phyloP scores from a whole-genome alignment of 2,329 filamentous ascomycete genomes.

The Aspergillus fumigatiaffinis region DNA sequence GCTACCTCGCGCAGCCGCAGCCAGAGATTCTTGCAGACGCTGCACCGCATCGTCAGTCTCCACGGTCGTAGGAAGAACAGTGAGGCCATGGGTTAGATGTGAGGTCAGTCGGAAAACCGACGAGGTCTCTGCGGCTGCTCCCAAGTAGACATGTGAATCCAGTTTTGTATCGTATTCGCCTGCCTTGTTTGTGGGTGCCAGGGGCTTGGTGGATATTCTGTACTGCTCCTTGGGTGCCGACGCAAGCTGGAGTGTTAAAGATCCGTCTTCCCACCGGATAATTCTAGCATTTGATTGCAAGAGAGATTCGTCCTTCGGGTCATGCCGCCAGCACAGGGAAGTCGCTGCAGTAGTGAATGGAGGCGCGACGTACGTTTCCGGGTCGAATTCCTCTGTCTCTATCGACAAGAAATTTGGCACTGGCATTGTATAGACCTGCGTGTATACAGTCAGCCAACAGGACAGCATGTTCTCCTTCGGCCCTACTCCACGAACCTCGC shows the following conservation, averaged over 20 bases:
- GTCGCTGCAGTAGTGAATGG: conserved; percentile 61
- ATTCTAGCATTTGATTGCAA: conserved; percentile 64
- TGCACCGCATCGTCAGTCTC: conserved; percentile 59
- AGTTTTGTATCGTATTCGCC: conserved; percentile 50
- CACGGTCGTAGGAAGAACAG: conserved; percentile 52
- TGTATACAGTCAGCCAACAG: neutral
- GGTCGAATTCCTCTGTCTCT: conserved; percentile 58
- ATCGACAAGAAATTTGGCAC: conserved; percentile 61
- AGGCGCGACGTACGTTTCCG: conserved; percentile 58
- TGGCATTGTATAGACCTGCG: conserved; percentile 58
- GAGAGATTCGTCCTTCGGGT: conserved; percentile 53
- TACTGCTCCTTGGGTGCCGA: conserved; percentile 60
- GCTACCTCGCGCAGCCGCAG: conserved; percentile 51
- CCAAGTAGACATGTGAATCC: conserved; percentile 63
- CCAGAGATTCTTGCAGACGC: conserved; percentile 58
- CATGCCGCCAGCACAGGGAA: conserved; percentile 63
- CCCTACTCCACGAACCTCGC: conserved; percentile 28
- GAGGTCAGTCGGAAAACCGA: conserved; percentile 59
- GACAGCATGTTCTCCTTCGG: too few relatives aligned
- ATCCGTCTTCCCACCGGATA: conserved; percentile 65
- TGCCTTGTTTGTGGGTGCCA: conserved; percentile 54
- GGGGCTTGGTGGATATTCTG: conserved; percentile 54
- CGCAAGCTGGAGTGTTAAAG: conserved; percentile 61
- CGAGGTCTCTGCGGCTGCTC: conserved; percentile 55
- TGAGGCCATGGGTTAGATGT: conserved; percentile 59